Evolutionary conservation across 164 flowering plant species (phyloP).

Genomic region (Tinospora cordifolia): DNA sequence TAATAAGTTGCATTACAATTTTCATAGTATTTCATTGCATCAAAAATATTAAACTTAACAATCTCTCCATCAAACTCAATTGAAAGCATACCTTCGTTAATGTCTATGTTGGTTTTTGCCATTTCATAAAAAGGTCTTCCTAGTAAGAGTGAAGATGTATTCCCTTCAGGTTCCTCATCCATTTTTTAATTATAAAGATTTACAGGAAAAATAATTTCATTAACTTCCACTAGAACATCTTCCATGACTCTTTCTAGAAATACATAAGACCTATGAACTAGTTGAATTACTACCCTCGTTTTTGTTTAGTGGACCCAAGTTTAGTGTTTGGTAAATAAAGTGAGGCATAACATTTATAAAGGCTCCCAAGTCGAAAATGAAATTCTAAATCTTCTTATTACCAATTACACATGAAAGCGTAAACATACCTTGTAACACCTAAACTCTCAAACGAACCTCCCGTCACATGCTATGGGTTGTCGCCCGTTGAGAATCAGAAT

Average conservation of each 20-base stretch:
- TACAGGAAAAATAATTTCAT: conserved; percentile 7
- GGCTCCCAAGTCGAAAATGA: conserved; percentile 18
- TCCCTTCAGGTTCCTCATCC: not conserved
- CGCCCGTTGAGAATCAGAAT: too few species aligned
- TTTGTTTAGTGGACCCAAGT: conserved; percentile 10
- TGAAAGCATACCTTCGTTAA: conserved; percentile 3
- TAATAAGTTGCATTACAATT: too few species aligned
- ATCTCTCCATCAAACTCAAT: conserved; percentile 20
- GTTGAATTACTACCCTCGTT: conserved; percentile 16
- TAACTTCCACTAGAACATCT: conserved; percentile 16
- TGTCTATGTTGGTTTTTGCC: conserved; percentile 6
- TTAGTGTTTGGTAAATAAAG: conserved; percentile 14
- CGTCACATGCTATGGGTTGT: too few species aligned
- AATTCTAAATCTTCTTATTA: conserved; percentile 5
- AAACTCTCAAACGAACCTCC: too few species aligned
- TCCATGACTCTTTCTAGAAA: conserved; percentile 9
- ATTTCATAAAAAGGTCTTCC: conserved; percentile 15
- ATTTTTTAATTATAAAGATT: conserved; percentile 13
- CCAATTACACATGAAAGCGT: conserved; percentile 11
- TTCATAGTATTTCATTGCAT: conserved; percentile 14
- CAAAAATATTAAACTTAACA: conserved; percentile 12
- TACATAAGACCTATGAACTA: conserved; percentile 10
- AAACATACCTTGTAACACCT: conserved; percentile 12
- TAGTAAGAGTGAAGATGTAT: not conserved
- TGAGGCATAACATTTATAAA: conserved; percentile 18